These are phyloP conservation scores for Litsea cubeba DNA, from an alignment of 164 flowering plant genomes.

Conservation along the genomic window DNA sequence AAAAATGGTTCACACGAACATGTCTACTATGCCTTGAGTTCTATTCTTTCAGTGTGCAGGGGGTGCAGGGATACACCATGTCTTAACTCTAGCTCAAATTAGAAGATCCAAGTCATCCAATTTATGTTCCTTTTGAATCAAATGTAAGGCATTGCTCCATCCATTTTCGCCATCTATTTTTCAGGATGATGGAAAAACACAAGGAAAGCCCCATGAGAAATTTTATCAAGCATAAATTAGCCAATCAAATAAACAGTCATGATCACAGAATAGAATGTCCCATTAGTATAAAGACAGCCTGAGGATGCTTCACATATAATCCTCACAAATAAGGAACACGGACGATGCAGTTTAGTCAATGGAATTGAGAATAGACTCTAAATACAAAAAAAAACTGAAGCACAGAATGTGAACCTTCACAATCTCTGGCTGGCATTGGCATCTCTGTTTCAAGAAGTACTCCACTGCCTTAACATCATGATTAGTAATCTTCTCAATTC, in stretches of 20 bases:
- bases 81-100: too few species aligned
- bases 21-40: too few species aligned
- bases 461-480: conserved; percentile 99
- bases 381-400: background rate
- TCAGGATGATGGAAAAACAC: background rate
- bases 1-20: too few species aligned
- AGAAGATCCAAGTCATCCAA: background rate
- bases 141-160: too few species aligned
- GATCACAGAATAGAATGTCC: background rate
- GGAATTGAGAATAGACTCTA: background rate
- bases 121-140: background rate
- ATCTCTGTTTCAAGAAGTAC: conserved; percentile 78
- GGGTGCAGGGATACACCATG: too few species aligned
- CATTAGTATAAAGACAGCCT: background rate
- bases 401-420: conserved; percentile 42
- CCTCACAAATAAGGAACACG: background rate
- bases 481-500: conserved; percentile 83
- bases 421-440: conserved; percentile 78
- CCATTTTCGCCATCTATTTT: background rate
- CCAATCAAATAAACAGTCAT: background rate
- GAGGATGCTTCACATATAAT: background rate
- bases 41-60: too few species aligned
- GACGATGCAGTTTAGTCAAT: background rate
- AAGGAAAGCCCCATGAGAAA: background rate
- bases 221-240: background rate